Percentiles rank a stretch among this genome's conserved stretches.
phyloP scores from a whole-genome alignment of 2,329 filamentous ascomycete species.

The Colletotrichum sp. region DNA sequence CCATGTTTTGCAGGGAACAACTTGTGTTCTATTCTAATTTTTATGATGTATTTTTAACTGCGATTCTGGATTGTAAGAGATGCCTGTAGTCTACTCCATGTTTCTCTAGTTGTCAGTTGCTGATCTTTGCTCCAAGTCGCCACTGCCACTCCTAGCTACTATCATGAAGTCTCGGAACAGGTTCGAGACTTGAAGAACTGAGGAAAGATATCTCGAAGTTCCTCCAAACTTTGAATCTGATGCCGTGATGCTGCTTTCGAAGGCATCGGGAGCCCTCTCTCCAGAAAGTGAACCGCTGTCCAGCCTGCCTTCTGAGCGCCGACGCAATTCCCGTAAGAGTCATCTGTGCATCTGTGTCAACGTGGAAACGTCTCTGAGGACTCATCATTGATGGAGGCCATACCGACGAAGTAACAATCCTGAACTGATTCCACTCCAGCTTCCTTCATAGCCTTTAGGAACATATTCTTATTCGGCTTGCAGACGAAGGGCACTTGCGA shows the following conservation, averaged over 20 bases:
- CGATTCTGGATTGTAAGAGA: not conserved
- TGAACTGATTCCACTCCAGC: conserved; percentile 68
- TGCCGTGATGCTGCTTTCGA: not conserved
- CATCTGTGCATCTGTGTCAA: conserved; percentile 69
- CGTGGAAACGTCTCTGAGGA: not conserved
- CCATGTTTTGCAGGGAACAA: rapidly evolving
- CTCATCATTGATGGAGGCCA: not conserved
- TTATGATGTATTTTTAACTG: not conserved
- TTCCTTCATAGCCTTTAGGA: conserved; percentile 84
- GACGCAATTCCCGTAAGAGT: conserved; percentile 82
- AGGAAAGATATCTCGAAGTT: not conserved
- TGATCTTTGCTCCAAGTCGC: not conserved
- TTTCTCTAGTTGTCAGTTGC: not conserved
- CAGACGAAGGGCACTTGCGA: conserved; percentile 74
- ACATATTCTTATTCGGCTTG: conserved; percentile 87
- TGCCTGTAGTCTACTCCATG: not conserved
- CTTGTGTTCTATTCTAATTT: not conserved
- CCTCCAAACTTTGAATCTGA: not conserved
- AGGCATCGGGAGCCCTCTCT: conserved; percentile 62
- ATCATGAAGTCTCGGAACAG: not conserved
- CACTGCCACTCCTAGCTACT: not conserved
- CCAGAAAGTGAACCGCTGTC: conserved; percentile 84
- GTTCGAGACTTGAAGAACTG: not conserved
- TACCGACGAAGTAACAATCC: not conserved
- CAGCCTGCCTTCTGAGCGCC: conserved; percentile 79